Evolutionary conservation across 148 eudicot species (phyloP).

Genomic region (Persicaria tinctoria): DNA sequence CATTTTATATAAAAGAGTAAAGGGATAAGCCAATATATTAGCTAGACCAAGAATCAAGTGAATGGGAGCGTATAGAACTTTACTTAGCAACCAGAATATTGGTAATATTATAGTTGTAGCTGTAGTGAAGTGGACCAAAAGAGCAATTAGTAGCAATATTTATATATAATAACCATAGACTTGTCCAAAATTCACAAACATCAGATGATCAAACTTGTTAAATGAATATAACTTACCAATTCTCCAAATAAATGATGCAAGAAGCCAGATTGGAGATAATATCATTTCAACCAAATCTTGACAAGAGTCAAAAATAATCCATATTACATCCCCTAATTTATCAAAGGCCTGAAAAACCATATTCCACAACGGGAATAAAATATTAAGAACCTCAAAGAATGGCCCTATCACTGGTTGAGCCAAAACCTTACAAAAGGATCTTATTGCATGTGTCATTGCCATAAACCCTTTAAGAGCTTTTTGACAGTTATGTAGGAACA

Average conservation of each 20-base stretch:
- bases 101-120: conserved; percentile 36
- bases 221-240: conserved; percentile 40
- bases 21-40: conserved; percentile 28
- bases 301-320: conserved; percentile 34
- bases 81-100: conserved; percentile 38
- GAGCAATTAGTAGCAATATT: neutral
- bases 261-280: conserved; percentile 54
- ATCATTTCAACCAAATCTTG: conserved; percentile 37
- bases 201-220: neutral
- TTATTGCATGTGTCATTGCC: conserved; percentile 39
- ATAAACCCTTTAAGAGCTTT: conserved; percentile 69
- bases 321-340: conserved; percentile 7
- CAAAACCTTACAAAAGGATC: conserved; percentile 41
- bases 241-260: conserved; percentile 34
- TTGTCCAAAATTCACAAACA: neutral
- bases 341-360: conserved; percentile 25
- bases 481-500: conserved; percentile 77
- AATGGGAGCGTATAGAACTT: conserved; percentile 44
- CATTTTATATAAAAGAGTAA: conserved; percentile 26
- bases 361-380: conserved; percentile 55
- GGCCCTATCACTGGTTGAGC: conserved; percentile 69
- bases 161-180: neutral
- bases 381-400: conserved; percentile 34
- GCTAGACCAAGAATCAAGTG: conserved; percentile 36
- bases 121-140: conserved; percentile 18